Evolutionary conservation across 306 rosid species (phyloP), one percentile per base, ranked within the genome.

Genomic region (Crotalaria pallida): DNA sequence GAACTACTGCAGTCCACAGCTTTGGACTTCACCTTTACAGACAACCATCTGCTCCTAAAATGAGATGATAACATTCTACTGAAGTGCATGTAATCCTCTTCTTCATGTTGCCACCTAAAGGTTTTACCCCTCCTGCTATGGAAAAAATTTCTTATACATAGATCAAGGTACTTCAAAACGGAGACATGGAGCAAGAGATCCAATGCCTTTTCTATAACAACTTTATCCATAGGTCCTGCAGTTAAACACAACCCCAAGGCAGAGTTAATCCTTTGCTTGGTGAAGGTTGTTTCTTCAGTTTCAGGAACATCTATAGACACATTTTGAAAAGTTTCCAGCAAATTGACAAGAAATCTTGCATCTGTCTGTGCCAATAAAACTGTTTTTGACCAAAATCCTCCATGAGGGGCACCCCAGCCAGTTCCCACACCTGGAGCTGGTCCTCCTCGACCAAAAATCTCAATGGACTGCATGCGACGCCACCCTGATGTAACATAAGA

Each of bases 371-470:
- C 82, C 77, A 83, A 71, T 75, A 94, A 77, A 83, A 88, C 84
- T 68, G 68, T 27, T 47, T 45, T 71, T 34, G 98, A 94, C 98
- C 98, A 94, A 83, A 73, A 88, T 70, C 97, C 99, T 74, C 97
- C 96, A 64, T 87, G 86, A 64, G 85, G 77, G 38, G 86, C 92
- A 70, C 96, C 98, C 98, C 98, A 94, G 59, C 98, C 98, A 78
- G 82, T 72, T 76, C 98, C 98, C 41, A 76, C 88, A 33, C 98
- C 98, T 9, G 98, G 97, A 81, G 92, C 91, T 6, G 96, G 97
- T 49, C 98, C 98, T 4, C 98, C 99, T 77, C 96, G 81, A 72
- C 96, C 97, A 58, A 94, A 94, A 40, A 73, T 82, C 83, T 91
- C 97, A 69, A 84, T 77, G 27, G 92, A 83, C 72, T 83, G 91